Evolutionary conservation across 169 alveolate species (phyloP), one percentile per base, ranked within the genome.

Genomic region (Cryptosporidium viatorum): DNA sequence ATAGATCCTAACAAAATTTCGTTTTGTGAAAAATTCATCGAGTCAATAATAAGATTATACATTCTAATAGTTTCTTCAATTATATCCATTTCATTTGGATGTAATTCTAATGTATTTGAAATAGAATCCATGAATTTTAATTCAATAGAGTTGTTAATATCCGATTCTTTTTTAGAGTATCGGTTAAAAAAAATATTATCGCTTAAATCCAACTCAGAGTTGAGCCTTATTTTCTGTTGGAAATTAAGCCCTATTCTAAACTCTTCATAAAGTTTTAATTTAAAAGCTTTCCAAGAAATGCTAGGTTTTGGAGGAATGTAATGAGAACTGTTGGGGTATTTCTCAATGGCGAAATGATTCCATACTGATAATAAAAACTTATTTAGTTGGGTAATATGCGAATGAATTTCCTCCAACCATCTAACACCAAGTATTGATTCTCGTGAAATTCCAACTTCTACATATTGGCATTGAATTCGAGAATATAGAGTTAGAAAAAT

Each of bases 221-320:
- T 52, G 29, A 48, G 86, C 48, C 55, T 62, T 23, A 73, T 62
- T 29, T 26, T 65, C 4, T 80, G 55, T 26, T 80, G 80, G 39
- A 80, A 80, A 80, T 62, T 80, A 21, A 80, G 18, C 41, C 55
- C 55, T 8, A 62, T 45, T 50, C 75, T 80, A 21, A 80, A 80
- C 41, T 80, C 69, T 37, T 62, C 75, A 65, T 80, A 65, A 16
- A 80, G 62, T 48, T 39, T 80, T 33, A 62, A 18, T 41, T 62
- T 80, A 35, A 80, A 39, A 23, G 89, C 73, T 33, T 8, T 62
- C 89, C 89, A 80, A 26, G 89, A 80, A 48, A 80, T 62, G 39
- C 16, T 45, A 10, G 89, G 89, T 31, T 65, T 80, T 23, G 89
- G 89, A 18, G 89, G 89, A n/a, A 8, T 80, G 33, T 80, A 80